phyloP scores from a whole-genome alignment of 345 rosid genomes.

The Hibiscus syriacus region DNA sequence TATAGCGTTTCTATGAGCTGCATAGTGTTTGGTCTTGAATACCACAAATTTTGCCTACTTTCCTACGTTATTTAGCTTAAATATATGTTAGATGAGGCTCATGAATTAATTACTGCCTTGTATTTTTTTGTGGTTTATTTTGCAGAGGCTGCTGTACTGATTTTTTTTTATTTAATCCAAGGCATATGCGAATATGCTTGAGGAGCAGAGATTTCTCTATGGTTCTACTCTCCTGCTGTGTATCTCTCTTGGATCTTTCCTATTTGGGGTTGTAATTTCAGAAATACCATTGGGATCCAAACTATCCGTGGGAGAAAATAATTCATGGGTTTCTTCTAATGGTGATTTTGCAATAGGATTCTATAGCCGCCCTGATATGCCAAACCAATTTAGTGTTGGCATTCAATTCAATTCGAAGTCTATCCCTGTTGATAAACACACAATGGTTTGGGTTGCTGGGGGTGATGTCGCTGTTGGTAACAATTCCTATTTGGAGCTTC shows the following conservation, averaged over 20 bases:
- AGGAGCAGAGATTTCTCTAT: conserved; percentile 4
- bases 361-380: conserved; percentile 39
- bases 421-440: conserved; percentile 40
- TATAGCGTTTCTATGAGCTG: not conserved
- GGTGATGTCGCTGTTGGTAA: conserved; percentile 45
- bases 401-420: conserved; percentile 55
- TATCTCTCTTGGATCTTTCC: conserved; percentile 31
- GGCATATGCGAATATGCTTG: conserved; percentile 30
- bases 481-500: conserved; percentile 60
- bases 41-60: not conserved
- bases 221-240: conserved; percentile 27
- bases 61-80: not conserved
- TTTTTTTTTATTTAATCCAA: conserved; percentile 16
- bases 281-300: conserved; percentile 56
- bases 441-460: conserved; percentile 76
- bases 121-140: conserved; percentile 7
- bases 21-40: conserved; percentile 20
- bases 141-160: conserved; percentile 8
- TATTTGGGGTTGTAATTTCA: conserved; percentile 32
- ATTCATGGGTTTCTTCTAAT: conserved; percentile 55
- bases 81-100: not conserved
- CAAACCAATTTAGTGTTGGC: conserved; percentile 62
- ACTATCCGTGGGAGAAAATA: conserved; percentile 40
- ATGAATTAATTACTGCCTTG: not conserved
- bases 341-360: conserved; percentile 71